phyloP scores from a whole-genome alignment of 1,139 yeast species.

The Blastobotrys arbuscula region DNA sequence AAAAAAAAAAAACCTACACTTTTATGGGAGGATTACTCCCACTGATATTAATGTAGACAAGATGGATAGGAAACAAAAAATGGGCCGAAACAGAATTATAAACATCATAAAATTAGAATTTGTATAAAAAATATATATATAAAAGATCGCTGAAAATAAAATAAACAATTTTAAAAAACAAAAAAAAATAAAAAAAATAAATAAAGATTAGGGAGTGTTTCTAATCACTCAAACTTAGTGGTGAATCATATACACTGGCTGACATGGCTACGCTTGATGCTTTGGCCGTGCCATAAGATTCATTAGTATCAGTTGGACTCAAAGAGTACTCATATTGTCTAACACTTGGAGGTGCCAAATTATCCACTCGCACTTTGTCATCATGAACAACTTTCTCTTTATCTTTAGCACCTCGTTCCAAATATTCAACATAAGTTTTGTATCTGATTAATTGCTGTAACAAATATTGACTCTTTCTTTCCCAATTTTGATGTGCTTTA shows the following conservation, averaged over 20 bases:
- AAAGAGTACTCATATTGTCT: neutral
- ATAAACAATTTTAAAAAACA: neutral
- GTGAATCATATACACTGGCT: neutral
- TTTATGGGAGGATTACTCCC: no score
- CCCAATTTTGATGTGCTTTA: conserved; percentile 33
- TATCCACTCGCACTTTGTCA: neutral
- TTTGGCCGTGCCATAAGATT: conserved; percentile 3
- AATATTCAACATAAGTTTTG: conserved; percentile 27
- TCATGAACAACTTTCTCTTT: neutral
- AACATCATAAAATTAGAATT: no score
- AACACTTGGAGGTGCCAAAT: neutral
- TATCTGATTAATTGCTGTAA: conserved; percentile 30
- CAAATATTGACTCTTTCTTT: conserved; percentile 30
- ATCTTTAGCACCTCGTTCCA: conserved; percentile 17
- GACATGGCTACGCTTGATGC: neutral
- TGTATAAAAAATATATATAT: neutral
- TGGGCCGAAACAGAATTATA: no score
- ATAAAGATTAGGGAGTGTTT: neutral
- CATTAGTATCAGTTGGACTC: conserved; percentile 3
- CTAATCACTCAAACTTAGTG: neutral
- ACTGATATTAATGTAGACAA: no score
- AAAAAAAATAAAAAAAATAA: no score
- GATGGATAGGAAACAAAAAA: no score
- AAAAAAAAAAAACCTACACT: no score
- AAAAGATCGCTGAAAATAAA: no score